These are phyloP conservation scores for Rosellinia necatrix DNA, from an alignment of 2,329 filamentous ascomycete species.

Conservation along the genomic window DNA sequence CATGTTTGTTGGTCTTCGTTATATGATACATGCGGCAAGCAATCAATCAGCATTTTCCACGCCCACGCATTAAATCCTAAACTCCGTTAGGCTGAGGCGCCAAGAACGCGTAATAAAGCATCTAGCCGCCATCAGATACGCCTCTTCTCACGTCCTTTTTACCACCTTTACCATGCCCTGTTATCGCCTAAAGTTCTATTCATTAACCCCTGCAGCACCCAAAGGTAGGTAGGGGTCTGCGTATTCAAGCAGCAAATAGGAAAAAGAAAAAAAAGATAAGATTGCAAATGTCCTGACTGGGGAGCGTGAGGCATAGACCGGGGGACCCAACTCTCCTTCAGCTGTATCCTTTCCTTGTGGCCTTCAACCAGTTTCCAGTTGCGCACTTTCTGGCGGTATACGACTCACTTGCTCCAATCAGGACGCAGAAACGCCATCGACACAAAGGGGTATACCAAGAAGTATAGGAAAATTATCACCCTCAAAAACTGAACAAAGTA, in stretches of 20 bases:
- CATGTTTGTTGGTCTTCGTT: conserved; percentile 24
- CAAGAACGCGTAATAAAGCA: conserved; percentile 15
- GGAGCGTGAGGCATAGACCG: neutral
- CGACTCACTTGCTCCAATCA: conserved; percentile 14
- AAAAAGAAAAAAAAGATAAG: no score
- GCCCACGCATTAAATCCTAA: conserved; percentile 25
- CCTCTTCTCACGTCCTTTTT: conserved; percentile 6
- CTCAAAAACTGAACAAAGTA: conserved; percentile 14
- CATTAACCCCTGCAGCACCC: conserved; percentile 7
- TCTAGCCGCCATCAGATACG: conserved; percentile 19
- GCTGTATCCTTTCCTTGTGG: conserved; percentile 1
- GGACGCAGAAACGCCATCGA: conserved; percentile 18
- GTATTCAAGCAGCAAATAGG: conserved; percentile 23
- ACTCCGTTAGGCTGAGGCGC: conserved; percentile 26
- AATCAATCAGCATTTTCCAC: conserved; percentile 12
- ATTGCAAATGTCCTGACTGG: neutral
- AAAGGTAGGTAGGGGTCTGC: conserved; percentile 10
- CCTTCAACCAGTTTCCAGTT: conserved; percentile 1
- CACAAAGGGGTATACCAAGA: conserved; percentile 38
- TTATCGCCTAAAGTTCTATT: conserved; percentile 11
- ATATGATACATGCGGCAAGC: conserved; percentile 34
- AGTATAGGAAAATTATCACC: conserved; percentile 19
- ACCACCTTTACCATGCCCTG: conserved; percentile 1
- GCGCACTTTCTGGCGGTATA: conserved; percentile 2
- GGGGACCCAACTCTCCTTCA: neutral